phyloP scores from a whole-genome alignment of 306 rosid species.

The Vicia sativa region DNA sequence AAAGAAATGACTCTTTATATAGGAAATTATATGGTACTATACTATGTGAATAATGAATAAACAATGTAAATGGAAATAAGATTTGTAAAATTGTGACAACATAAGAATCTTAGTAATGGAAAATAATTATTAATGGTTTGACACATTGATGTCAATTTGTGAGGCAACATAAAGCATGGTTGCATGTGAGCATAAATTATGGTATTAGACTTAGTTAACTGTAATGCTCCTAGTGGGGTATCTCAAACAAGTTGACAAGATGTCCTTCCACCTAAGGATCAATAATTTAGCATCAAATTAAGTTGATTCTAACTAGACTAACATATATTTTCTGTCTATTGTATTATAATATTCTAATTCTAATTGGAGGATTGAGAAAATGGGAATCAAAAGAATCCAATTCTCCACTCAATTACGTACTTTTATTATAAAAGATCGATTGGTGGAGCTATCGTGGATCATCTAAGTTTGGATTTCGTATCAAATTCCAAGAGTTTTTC shows the following conservation, averaged over 20 bases:
- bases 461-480: neutral
- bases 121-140: slow-evolving; percentile 24
- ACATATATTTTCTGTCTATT: neutral
- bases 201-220: neutral
- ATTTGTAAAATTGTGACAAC: slow-evolving; percentile 26
- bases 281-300: slow-evolving; percentile 23
- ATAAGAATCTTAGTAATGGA: slow-evolving; percentile 18
- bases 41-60: slow-evolving; percentile 17
- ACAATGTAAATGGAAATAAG: slow-evolving; percentile 19
- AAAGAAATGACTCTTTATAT: slow-evolving; percentile 32
- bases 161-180: slow-evolving; percentile 23
- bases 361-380: slow-evolving; percentile 2
- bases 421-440: neutral
- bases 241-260: slow-evolving; percentile 24
- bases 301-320: slow-evolving; percentile 18
- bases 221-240: slow-evolving; percentile 26
- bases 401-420: slow-evolving; percentile 4
- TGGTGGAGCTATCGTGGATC: neutral
- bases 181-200: slow-evolving; percentile 28
- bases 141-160: slow-evolving; percentile 34
- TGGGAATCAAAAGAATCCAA: neutral
- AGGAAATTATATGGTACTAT: slow-evolving; percentile 8
- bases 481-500: neutral
- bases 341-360: neutral
- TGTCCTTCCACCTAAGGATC: slow-evolving; percentile 23